Conservation (phyloP, 106 monocot genomes). For the Acorus gramineus region DNA sequence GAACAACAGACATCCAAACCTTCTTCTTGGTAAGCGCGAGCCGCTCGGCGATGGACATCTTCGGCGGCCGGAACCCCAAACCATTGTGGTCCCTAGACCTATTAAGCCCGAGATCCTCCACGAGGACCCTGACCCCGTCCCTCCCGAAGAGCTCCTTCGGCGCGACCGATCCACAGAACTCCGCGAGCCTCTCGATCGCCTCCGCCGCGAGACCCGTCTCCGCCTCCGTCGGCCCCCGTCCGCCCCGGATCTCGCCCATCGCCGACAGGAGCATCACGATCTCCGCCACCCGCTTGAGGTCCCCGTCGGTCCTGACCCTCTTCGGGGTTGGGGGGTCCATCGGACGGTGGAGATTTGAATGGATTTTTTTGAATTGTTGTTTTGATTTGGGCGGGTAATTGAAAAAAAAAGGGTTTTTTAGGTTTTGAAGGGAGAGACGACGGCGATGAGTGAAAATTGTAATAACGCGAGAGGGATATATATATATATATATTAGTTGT, state of each 20-base stretch:
- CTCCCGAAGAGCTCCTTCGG: conserved; percentile 74
- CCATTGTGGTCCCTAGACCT: conserved; percentile 28
- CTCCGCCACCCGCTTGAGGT: conserved; percentile 70
- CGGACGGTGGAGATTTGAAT: too few species aligned
- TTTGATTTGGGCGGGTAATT: too few species aligned
- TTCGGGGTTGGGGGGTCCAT: background rate
- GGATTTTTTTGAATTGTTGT: too few species aligned
- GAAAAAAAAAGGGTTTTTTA: too few species aligned
- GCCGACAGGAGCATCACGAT: conserved; percentile 87
- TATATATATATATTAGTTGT: too few species aligned
- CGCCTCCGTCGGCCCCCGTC: conserved; percentile 46
- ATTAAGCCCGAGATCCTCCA: conserved; percentile 81
- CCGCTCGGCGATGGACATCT: conserved; percentile 23
- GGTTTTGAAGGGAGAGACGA: too few species aligned
- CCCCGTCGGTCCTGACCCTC: conserved; percentile 14
- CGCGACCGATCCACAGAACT: conserved; percentile 35
- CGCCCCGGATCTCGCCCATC: conserved; percentile 69
- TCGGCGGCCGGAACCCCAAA: conserved; percentile 26
- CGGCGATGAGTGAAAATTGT: too few species aligned
- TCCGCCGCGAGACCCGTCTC: conserved; percentile 65
- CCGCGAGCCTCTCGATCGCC: conserved; percentile 52
- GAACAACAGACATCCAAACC: conserved; percentile 1
- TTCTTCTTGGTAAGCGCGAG: conserved; percentile 18
- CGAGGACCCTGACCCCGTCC: conserved; percentile 74
- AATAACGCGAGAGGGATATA: too few species aligned